phyloP scores from a whole-genome alignment of 371 early-diverging fungal species.

The Apophysomyces sp. region DNA sequence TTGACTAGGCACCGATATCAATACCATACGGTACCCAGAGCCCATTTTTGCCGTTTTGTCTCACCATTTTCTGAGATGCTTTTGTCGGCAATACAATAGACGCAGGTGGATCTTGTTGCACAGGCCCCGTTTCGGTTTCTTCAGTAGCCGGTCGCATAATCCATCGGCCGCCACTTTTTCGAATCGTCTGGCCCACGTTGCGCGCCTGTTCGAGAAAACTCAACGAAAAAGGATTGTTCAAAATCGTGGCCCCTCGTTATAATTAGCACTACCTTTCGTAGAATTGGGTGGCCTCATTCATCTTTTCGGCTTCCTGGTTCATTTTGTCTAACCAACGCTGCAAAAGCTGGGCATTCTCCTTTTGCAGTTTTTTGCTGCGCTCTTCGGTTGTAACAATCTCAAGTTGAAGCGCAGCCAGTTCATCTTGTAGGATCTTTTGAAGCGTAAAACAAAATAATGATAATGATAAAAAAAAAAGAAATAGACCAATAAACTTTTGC shows the following conservation, averaged over 20 bases:
- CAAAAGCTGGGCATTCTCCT: slow-evolving; percentile 84
- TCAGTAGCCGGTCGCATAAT: slow-evolving; percentile 7
- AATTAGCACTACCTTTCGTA: slow-evolving; percentile 61
- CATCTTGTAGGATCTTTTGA: slow-evolving; percentile 87
- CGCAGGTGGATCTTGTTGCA: background rate
- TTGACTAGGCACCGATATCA: slow-evolving; percentile 30
- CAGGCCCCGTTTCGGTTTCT: background rate
- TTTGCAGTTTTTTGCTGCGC: slow-evolving; percentile 66
- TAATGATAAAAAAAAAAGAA: too few relatives aligned
- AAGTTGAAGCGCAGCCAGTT: slow-evolving; percentile 85
- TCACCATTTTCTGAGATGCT: slow-evolving; percentile 18
- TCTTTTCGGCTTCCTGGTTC: slow-evolving; percentile 89
- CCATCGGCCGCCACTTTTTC: slow-evolving; percentile 21
- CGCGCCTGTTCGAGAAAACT: slow-evolving; percentile 36
- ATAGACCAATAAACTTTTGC: background rate
- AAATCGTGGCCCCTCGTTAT: background rate
- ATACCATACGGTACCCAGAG: background rate
- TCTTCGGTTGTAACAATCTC: slow-evolving; percentile 89
- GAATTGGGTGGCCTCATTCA: slow-evolving; percentile 91
- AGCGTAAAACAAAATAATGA: background rate
- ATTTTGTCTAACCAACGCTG: slow-evolving; percentile 91
- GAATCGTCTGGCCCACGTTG: slow-evolving; percentile 13
- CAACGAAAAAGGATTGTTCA: background rate
- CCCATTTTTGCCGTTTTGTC: background rate
- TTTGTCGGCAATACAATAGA: slow-evolving; percentile 19